Evolutionary conservation across 2,329 filamentous ascomycete species (phyloP), one percentile per base, ranked within the genome.

Genomic region (Venturia effusa): DNA sequence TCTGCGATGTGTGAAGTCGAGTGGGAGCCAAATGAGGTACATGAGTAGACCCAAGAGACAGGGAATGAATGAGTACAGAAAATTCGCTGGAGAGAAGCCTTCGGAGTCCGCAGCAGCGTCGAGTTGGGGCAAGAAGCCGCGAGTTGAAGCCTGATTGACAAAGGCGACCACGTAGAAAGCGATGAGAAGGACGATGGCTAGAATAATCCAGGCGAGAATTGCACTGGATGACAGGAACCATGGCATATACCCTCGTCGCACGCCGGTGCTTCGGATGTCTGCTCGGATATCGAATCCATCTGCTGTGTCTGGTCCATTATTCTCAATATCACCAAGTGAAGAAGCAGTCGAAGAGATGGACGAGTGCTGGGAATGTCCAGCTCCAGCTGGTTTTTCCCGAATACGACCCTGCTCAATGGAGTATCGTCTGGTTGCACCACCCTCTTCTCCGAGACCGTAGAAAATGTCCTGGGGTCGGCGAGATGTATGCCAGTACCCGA

Each of bases 401-500:
- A 74, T 80, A 66, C 71, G 79, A 66, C 80, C 80, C 32, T 76
- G 72, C 62, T 79, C 75, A 66, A 78, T 67, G n/a, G 78, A 83
- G 69, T 81, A 84, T 65, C 79, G 76, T 65, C 78, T 76, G 43
- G 74, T 81, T 70, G 74, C 73, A 27, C 77, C 78, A 51, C 85
- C 81, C 61, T 83, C 80, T 66, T 87, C 83, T n/a, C 90, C 91
- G 64, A 95, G 83, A 1, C 86, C 85, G 71, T 96, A 92, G 80
- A 94, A 95, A 32, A 91, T 79, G 24, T 86, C 84, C 24, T 79
- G 80, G 4, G 83, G 81, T 66, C 81, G 80, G 64, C 85, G 85
- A 22, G 86, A 85, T 32, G 86, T 85, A 65, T 84, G 84, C 90
- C 92, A 97, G 74, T 95, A 95, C 7, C 92, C 91, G n/a, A 97